Conservation (phyloP, 768 basidiomycete genomes). For the Lentinula boryana region DNA sequence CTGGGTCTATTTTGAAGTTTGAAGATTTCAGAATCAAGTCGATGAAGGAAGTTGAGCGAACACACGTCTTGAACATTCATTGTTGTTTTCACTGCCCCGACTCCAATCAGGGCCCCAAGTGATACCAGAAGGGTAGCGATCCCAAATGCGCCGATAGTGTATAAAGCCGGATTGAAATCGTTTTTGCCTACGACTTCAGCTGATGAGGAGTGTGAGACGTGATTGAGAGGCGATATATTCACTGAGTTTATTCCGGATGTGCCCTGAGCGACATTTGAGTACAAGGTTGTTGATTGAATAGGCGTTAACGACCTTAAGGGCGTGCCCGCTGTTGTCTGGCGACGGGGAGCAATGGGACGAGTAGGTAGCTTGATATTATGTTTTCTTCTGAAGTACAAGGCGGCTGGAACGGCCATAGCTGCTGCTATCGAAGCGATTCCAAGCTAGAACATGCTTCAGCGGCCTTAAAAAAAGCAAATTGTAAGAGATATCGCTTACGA, state of each 20-base stretch:
- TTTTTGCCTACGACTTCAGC: neutral
- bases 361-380: neutral
- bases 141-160: neutral
- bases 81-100: neutral
- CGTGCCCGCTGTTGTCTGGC: neutral
- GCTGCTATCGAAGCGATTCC: neutral
- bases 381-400: neutral
- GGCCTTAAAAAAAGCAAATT: neutral
- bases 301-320: neutral
- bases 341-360: neutral
- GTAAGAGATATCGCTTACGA: neutral
- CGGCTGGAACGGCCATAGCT: neutral
- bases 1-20: constrained; percentile 24
- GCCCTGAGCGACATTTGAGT: neutral
- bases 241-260: neutral
- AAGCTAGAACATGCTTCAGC: neutral
- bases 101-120: neutral
- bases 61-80: neutral
- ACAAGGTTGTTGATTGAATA: neutral
- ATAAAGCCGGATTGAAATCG: constrained; percentile 1
- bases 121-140: neutral
- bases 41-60: neutral
- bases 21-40: neutral
- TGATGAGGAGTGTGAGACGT: neutral
- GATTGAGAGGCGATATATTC: neutral